Conservation (phyloP, 2,329 filamentous ascomycete genomes). For the Teratosphaeria destructans region DNA sequence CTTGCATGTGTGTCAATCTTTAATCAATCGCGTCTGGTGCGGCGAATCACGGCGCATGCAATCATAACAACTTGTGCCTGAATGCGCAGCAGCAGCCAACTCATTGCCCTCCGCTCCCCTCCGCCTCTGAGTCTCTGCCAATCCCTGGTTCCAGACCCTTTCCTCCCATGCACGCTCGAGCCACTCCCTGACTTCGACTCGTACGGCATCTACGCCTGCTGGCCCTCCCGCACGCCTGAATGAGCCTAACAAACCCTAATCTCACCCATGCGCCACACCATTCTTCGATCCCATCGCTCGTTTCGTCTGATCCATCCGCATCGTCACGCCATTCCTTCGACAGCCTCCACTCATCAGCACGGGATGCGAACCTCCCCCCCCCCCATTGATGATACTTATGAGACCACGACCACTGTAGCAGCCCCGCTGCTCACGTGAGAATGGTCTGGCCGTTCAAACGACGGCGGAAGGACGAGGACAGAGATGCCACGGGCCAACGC, state of each 20-base stretch:
- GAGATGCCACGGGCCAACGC: not conserved
- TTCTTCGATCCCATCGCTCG: not conserved
- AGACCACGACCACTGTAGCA: not conserved
- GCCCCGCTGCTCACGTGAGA: not conserved
- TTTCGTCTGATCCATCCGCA: not conserved
- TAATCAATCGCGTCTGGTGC: too few species aligned
- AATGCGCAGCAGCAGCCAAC: not conserved
- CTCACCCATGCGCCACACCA: not conserved
- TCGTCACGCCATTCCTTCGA: not conserved
- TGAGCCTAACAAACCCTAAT: not conserved
- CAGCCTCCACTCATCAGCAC: not conserved
- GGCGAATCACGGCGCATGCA: not conserved
- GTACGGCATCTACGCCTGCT: not conserved
- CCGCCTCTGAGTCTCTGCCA: not conserved
- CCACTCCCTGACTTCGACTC: not conserved
- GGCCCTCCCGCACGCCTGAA: not conserved
- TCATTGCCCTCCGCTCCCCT: not conserved
- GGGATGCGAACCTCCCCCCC: not conserved
- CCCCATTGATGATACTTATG: not conserved
- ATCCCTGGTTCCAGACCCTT: not conserved
- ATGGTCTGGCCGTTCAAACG: constrained; percentile 1
- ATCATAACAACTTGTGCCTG: too few species aligned
- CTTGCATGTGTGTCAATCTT: too few species aligned
- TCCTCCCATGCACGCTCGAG: not conserved
- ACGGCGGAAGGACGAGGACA: not conserved